These are phyloP conservation scores for Deuterostichococcus epilithicus DNA, from an alignment of 139 green algal species.

Conservation along the genomic window DNA sequence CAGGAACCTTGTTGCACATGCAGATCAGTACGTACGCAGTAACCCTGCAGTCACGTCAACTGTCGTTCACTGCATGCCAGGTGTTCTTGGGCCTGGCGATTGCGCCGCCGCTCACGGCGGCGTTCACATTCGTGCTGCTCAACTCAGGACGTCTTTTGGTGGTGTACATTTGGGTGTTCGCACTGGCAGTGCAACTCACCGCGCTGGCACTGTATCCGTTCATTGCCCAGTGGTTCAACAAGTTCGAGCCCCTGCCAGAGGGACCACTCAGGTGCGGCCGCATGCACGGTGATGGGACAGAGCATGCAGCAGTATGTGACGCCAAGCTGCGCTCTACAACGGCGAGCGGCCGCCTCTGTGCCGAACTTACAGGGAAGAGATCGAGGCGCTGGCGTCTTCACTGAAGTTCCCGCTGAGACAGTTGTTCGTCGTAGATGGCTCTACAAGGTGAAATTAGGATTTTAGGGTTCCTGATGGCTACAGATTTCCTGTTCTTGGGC, in stretches of 20 bases:
- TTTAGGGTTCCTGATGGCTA: not conserved
- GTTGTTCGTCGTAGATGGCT: constrained; percentile 66
- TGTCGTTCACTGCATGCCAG: constrained; percentile 6
- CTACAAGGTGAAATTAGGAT: constrained; percentile 20
- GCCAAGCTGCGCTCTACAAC: not conserved
- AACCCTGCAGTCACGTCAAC: too few relatives aligned
- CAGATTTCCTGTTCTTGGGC: too few relatives aligned
- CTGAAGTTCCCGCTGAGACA: constrained; percentile 79
- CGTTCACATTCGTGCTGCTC: constrained; percentile 63
- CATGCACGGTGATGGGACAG: not conserved
- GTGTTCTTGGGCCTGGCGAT: constrained; percentile 24
- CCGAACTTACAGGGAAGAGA: constrained; percentile 43
- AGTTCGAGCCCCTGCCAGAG: constrained; percentile 60
- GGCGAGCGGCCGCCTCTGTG: not conserved
- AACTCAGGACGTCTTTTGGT: constrained; percentile 53
- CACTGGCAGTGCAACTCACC: constrained; percentile 66
- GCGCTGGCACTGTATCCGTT: constrained; percentile 70
- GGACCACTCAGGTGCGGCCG: constrained; percentile 30
- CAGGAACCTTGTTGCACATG: not conserved
- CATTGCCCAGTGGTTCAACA: constrained; percentile 82
- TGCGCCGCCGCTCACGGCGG: constrained; percentile 66
- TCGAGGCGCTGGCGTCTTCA: constrained; percentile 64
- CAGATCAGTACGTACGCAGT: not conserved
- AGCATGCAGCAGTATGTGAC: not conserved
- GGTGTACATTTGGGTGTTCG: constrained; percentile 82